These are phyloP conservation scores for Corymbia citriodora DNA, from an alignment of 441 rosid genomes.

Conservation along the genomic window DNA sequence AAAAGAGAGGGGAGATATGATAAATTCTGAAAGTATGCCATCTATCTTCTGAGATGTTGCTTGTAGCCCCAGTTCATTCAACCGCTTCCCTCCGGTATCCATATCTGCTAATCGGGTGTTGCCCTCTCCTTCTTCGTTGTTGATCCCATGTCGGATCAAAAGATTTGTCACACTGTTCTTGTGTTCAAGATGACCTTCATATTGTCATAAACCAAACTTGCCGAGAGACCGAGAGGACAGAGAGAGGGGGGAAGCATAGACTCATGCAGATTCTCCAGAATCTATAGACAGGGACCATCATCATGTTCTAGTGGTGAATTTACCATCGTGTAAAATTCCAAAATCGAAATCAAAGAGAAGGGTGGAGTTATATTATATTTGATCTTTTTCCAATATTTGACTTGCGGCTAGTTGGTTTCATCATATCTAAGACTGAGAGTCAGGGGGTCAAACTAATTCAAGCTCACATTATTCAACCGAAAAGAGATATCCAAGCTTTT, in stretches of 20 bases:
- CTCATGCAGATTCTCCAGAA: not conserved
- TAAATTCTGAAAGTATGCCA: conserved; percentile 17
- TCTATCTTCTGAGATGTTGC: conserved; percentile 62
- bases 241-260: not conserved
- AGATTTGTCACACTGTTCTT: not conserved
- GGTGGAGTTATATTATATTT: not conserved
- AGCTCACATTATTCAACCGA: not conserved
- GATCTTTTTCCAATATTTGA: not conserved
- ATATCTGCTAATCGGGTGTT: conserved; percentile 1
- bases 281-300: not conserved
- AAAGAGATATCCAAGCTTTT: not conserved
- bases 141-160: not conserved
- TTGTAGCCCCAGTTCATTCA: conserved; percentile 60
- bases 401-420: not conserved
- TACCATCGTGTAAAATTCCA: not conserved
- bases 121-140: not conserved
- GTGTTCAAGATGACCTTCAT: not conserved
- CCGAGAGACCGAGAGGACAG: not conserved
- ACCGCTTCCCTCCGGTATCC: conserved; percentile 53
- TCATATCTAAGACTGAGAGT: not conserved
- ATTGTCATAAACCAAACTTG: not conserved
- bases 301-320: not conserved
- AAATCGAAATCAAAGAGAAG: not conserved
- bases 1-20: not conserved
- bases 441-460: not conserved